Conservation (phyloP, 768 basidiomycete genomes). For the Coprinellus aureogranulatus region DNA sequence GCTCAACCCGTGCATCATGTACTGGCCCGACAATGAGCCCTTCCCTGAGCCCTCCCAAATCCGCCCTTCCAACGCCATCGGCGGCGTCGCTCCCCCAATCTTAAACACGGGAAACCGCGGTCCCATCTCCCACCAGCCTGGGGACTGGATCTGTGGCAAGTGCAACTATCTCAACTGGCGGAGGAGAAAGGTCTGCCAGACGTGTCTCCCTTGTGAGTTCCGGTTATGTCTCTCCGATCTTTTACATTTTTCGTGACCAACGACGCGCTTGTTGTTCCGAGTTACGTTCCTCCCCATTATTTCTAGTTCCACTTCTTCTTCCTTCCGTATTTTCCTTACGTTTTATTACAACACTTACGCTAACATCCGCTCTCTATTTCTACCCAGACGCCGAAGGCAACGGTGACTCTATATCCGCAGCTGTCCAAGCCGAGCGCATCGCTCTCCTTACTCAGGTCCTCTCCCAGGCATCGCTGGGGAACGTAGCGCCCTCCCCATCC, state of each 20-base stretch:
- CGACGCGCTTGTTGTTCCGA: no score
- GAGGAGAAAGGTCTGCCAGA: conserved; percentile 85
- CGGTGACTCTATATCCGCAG: conserved; percentile 81
- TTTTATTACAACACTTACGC: conserved; percentile 9
- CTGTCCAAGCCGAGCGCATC: conserved; percentile 83
- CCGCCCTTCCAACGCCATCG: conserved; percentile 54
- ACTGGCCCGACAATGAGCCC: conserved; percentile 88
- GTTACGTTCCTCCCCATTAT: no score
- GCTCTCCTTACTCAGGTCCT: conserved; percentile 75
- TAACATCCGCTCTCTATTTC: no score
- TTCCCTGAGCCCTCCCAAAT: conserved; percentile 80
- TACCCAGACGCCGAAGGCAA: conserved; percentile 88
- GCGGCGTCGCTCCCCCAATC: conserved; percentile 60
- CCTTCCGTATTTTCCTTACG: conserved; percentile 2
- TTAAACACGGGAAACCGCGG: conserved; percentile 87
- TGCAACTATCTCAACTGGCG: conserved; percentile 90
- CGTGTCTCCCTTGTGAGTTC: conserved; percentile 79
- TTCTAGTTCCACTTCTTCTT: no score
- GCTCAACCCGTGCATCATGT: conserved; percentile 73
- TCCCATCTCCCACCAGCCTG: conserved; percentile 82
- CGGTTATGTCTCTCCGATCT: no score
- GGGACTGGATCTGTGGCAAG: conserved; percentile 80
- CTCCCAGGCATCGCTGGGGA: conserved; percentile 43
- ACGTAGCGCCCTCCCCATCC: conserved; percentile 9
- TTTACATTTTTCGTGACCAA: no score